phyloP scores from a whole-genome alignment of 2,329 filamentous ascomycete species.

The Chaetomiaceae sp. region DNA sequence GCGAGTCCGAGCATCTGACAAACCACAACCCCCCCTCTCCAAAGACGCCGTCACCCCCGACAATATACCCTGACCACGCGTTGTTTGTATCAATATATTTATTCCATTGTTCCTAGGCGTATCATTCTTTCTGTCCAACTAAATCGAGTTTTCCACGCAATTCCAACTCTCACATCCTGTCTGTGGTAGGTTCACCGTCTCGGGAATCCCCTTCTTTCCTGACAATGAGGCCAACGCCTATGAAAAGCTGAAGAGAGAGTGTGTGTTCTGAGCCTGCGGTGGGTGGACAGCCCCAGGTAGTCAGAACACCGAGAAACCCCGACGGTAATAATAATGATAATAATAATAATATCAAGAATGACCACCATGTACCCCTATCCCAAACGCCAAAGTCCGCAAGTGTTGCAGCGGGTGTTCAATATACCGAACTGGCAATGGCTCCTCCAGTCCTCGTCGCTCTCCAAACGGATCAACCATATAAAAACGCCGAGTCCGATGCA shows the following conservation, averaged over 20 bases:
- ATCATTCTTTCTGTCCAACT: not conserved
- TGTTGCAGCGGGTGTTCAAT: not conserved
- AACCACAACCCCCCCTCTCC: too few species aligned
- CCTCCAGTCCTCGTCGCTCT: not conserved
- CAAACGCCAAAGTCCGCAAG: not conserved
- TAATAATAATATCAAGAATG: not conserved
- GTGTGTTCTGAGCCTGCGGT: not conserved
- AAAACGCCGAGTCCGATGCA: constrained; percentile 9
- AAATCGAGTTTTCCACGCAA: not conserved
- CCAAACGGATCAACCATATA: not conserved
- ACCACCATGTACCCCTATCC: not conserved
- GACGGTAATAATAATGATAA: not conserved
- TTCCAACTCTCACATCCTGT: not conserved
- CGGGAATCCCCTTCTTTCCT: not conserved
- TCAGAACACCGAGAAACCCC: constrained; percentile 2
- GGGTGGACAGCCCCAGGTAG: not conserved
- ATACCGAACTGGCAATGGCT: not conserved
- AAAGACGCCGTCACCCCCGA: too few species aligned
- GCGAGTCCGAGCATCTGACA: too few species aligned
- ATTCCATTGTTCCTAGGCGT: not conserved
- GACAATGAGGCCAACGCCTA: not conserved
- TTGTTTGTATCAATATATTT: not conserved
- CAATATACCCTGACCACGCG: not conserved
- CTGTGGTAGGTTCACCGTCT: not conserved
- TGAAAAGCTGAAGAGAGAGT: not conserved